phyloP scores from a whole-genome alignment of 257 asterid species.

The Solanum tarijense region DNA sequence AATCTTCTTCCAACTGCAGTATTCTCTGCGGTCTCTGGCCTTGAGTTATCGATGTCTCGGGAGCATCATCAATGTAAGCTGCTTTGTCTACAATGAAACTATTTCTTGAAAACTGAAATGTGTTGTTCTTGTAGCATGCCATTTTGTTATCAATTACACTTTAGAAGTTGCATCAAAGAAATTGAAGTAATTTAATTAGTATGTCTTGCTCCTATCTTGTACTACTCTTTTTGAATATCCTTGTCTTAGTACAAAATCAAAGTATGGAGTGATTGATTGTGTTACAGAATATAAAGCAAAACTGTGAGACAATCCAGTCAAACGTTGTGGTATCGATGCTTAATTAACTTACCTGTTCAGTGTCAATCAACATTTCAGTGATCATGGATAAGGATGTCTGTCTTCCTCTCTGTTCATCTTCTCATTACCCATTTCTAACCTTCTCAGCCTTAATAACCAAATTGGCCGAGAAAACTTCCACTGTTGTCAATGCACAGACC shows the following conservation, averaged over 20 bases:
- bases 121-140: background rate
- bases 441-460: background rate
- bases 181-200: background rate
- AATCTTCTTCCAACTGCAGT: slow-evolving; percentile 29
- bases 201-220: background rate
- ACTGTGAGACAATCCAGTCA: background rate
- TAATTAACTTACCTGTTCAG: background rate
- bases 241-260: background rate
- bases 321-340: background rate
- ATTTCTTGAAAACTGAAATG: background rate
- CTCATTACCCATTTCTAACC: background rate
- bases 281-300: background rate
- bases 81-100: slow-evolving; percentile 1
- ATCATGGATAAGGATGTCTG: background rate
- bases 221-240: background rate
- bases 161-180: background rate
- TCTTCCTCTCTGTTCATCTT: background rate
- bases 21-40: slow-evolving; percentile 96
- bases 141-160: background rate
- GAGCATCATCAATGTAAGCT: slow-evolving; percentile 90
- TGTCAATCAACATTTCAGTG: background rate
- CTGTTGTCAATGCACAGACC: background rate
- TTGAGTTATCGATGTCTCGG: slow-evolving; percentile 90
- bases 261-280: background rate
- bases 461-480: background rate